Percentiles rank a stretch among this genome's conserved stretches.
These are phyloP conservation scores for Pistacia integerrima DNA, from an alignment of 345 rosid genomes.

Conservation along the genomic window DNA sequence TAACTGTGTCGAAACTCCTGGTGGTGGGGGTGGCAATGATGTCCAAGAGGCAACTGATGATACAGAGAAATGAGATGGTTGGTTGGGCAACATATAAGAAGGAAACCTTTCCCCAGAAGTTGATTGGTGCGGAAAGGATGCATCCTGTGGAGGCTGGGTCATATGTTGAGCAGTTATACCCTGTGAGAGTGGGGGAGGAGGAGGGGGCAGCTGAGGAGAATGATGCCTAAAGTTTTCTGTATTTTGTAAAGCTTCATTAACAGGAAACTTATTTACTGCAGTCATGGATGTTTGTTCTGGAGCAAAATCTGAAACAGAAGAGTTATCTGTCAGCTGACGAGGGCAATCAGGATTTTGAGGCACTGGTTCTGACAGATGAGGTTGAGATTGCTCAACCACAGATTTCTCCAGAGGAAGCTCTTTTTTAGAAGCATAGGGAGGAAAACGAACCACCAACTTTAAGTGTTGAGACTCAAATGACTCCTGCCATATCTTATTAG, in stretches of 20 bases:
- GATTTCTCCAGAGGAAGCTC: constrained; percentile 18
- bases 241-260: constrained; percentile 20
- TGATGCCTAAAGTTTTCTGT: constrained; percentile 20
- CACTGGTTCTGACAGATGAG: constrained; percentile 21
- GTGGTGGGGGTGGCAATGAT: constrained; percentile 31
- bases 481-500: constrained; percentile 16
- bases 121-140: constrained; percentile 30
- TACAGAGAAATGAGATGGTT: constrained; percentile 28
- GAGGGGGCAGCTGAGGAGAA: constrained; percentile 24
- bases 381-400: constrained; percentile 22
- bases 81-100: constrained; percentile 40
- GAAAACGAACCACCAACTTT: not conserved
- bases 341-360: constrained; percentile 27
- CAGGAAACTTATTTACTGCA: constrained; percentile 22
- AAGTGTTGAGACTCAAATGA: constrained; percentile 18
- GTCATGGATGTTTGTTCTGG: constrained; percentile 27
- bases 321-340: constrained; percentile 32
- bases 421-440: constrained; percentile 20
- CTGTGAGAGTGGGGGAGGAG: constrained; percentile 15
- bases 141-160: constrained; percentile 18
- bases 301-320: constrained; percentile 34
- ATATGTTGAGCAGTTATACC: constrained; percentile 20
- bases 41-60: constrained; percentile 33
- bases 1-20: constrained; percentile 30
- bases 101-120: constrained; percentile 33